Evolutionary conservation across 805 yeast genomes (phyloP).

Genomic region (Metschnikowia corniflorae): DNA sequence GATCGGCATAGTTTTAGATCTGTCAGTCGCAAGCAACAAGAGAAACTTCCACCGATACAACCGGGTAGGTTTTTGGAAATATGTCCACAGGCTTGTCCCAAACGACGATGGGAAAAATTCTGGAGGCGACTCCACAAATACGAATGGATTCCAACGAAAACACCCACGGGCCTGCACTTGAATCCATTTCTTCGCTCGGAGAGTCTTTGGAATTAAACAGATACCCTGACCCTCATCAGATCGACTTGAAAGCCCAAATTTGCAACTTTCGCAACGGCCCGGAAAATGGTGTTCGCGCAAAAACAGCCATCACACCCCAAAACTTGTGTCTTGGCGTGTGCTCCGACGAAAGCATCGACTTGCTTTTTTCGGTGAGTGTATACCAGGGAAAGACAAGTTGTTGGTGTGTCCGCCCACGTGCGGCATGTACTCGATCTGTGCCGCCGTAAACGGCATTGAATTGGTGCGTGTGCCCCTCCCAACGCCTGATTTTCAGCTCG

Average conservation of each 20-base stretch:
- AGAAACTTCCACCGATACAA: too few relatives aligned
- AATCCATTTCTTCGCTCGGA: slow-evolving; percentile 43
- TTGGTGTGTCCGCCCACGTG: slow-evolving; percentile 92
- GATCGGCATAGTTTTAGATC: too few relatives aligned
- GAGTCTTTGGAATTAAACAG: slow-evolving; percentile 63
- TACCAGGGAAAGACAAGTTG: slow-evolving; percentile 79
- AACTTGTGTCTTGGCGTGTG: slow-evolving; percentile 95
- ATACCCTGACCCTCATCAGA: slow-evolving; percentile 96
- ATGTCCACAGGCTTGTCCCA: too few relatives aligned
- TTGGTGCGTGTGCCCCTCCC: slow-evolving; percentile 68
- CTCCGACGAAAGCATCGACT: slow-evolving; percentile 92
- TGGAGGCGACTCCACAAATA: slow-evolving; percentile 82
- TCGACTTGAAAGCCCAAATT: slow-evolving; percentile 66
- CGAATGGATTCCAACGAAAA: slow-evolving; percentile 95
- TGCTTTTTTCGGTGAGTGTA: slow-evolving; percentile 74
- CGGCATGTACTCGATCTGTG: slow-evolving; percentile 94
- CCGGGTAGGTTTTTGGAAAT: too few relatives aligned
- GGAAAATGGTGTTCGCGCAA: slow-evolving; percentile 22
- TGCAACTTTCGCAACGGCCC: slow-evolving; percentile 66
- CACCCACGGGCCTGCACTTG: slow-evolving; percentile 82
- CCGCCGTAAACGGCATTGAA: slow-evolving; percentile 83
- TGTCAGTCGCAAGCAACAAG: too few relatives aligned
- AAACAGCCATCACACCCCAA: slow-evolving; percentile 41
- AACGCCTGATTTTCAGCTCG: slow-evolving; percentile 51
- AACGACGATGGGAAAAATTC: too few relatives aligned